Base-by-base conservation (phyloP, 75 land plant species). In the Pinus taeda region DNA sequence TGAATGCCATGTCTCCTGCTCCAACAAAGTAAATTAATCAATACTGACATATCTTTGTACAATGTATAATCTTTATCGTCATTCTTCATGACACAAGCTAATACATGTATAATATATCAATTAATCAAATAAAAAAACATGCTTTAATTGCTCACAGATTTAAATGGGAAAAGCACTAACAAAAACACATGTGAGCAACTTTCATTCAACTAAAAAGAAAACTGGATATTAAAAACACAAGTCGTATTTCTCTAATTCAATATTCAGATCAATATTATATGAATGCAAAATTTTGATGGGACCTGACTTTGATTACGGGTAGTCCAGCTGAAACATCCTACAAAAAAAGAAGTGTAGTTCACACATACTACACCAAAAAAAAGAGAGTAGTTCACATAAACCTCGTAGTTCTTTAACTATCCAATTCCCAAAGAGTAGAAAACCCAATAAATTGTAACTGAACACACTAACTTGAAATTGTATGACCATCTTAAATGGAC, bases 21-120 rank as follows among this genome's bases (percentile, higher is more conserved):
- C 15, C 71, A 69, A 69, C 14, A 42, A 67, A 69, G 42, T 69
- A 33, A 69, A 37, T 15, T 39, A 42, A 39, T 69, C 53, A 69
- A 69, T 20, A 37, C 3, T 37, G 20, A 8, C 0, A 69, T 9
- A 42, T n/a, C 42, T n/a, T 18, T 39, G 49, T n/a, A 49, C 53
- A 49, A 20, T 42, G 22, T 3, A n/a, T 42, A 39, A 42, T 42
- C 33, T 14, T 64, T 65, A 20, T 18, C 53, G 22, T 18, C 8
- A 18, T 69, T 20, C 13, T 17, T 69, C 22, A 39, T 42, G 71
- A 3, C 20, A 37, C 20, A 37, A 42, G 49, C 3, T 21, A 69
- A 17, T 18, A 69, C 71, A 20, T 18, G 1, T 21, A n/a, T n/a
- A 69, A 14, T 69, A 21, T 69, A n/a, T 24, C 65, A 20, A 20